phyloP scores from a whole-genome alignment of 2,329 filamentous ascomycete species.

The Aschersonia sp. region DNA sequence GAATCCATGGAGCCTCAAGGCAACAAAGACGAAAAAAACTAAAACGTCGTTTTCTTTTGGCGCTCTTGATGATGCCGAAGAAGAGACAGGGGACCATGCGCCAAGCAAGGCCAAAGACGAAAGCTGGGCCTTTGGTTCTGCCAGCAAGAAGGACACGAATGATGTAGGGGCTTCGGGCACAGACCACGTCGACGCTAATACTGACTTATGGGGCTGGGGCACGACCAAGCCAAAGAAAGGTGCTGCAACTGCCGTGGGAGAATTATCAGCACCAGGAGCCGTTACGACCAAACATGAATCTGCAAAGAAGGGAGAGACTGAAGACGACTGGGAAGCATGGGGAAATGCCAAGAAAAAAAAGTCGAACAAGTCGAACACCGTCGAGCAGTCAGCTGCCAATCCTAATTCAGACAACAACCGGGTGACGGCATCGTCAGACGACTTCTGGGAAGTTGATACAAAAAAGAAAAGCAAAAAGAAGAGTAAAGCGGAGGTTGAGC shows the following conservation, averaged over 20 bases:
- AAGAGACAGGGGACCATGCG: constrained; percentile 19
- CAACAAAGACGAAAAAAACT: constrained; percentile 33
- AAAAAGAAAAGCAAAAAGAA: constrained; percentile 18
- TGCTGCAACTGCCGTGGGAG: constrained; percentile 7
- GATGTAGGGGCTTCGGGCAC: constrained; percentile 19
- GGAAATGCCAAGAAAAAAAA: constrained; percentile 2
- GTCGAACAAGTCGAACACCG: constrained; percentile 10
- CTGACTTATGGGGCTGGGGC: constrained; percentile 9
- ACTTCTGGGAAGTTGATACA: too few species aligned
- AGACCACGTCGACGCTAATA: constrained; percentile 12
- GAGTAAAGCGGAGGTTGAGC: constrained; percentile 10
- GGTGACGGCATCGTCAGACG: too few species aligned
- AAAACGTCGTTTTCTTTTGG: constrained; percentile 33
- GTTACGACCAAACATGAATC: constrained; percentile 5
- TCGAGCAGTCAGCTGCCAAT: neutral
- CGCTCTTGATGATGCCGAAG: constrained; percentile 19
- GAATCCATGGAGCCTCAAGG: constrained; percentile 35
- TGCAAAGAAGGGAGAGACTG: constrained; percentile 6
- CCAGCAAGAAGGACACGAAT: constrained; percentile 28
- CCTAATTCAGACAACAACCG: constrained; percentile 1
- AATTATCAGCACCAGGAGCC: neutral
- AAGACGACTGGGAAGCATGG: constrained; percentile 2
- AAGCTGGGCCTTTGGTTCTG: constrained; percentile 14
- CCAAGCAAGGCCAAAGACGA: constrained; percentile 14
- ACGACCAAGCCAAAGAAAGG: constrained; percentile 10